Evolutionary conservation across 2,329 filamentous ascomycete genomes (phyloP), one percentile per base, ranked within the genome.

Genomic region (Aspergillus jensenii): DNA sequence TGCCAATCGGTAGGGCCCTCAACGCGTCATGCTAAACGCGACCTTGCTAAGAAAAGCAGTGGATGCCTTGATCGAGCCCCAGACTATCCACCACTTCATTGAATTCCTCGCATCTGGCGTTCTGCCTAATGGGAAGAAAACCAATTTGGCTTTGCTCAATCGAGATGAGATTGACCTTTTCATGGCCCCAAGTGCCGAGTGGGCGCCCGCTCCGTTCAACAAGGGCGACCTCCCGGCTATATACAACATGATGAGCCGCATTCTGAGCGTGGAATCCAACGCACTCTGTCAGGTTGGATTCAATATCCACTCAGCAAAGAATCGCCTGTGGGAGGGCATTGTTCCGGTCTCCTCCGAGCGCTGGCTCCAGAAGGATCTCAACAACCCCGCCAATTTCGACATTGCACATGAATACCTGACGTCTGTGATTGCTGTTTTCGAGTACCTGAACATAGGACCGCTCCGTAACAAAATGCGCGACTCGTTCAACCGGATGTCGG

Each of bases 231-330:
- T 56, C 3, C 19, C 27, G 9, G 40, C 40, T 6, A 17, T 52
- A 1, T 9, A 39, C n/a, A 11, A 46, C 3, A 39, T 52, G 11
- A 37, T 35, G 44, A 12, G n/a, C 2, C 33, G 15, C 4, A 25
- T 51, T 4, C 33, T 23, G 11, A 41, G 27, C 21, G 19, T 35
- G 21, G 43, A 48, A 21, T 19, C 33, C 1, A 15, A 17, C 4
- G 62, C 62, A 3, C 52, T 69, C 4, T 61, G 61, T 21, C 1
- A 55, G 3, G 60, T 69, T 4, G 64, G 66, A 3, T 65, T 68
- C 23, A 65, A 69, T 9, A 62, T 71, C 23, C 62, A 69, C 14
- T 61, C 55, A 5, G 45, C 67, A 39, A 71, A 71, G 41, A 56
- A 37, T 7, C 58, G 66, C 8, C 39, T 69, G 9, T 69, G 66